A percentile compares a stretch with the other conserved stretches of the same genome.
Evolutionary conservation across 352 stramenopile species (phyloP).

Genomic region (Phytophthora fragariae): DNA sequence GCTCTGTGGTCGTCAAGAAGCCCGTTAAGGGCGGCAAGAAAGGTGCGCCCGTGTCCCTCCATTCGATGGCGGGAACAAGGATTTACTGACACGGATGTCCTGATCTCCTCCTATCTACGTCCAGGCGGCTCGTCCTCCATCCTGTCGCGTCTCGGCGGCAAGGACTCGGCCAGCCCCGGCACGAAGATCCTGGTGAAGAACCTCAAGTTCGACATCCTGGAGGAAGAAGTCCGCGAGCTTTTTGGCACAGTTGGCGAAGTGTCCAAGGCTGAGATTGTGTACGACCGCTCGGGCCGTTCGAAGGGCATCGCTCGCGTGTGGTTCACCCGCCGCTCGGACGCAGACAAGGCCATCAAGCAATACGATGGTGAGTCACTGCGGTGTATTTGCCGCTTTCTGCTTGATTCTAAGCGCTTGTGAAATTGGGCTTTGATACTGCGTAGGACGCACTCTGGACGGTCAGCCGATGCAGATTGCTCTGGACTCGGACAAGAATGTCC

Average conservation of each 20-base stretch:
- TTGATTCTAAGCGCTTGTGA: neutral
- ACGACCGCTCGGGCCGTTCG: slow-evolving; percentile 83
- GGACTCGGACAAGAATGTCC: slow-evolving; percentile 76
- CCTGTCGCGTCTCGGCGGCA: slow-evolving; percentile 70
- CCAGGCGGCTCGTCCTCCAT: slow-evolving; percentile 59
- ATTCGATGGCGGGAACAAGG: neutral
- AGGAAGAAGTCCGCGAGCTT: slow-evolving; percentile 84
- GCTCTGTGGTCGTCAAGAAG: slow-evolving; percentile 65
- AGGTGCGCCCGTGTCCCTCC: slow-evolving; percentile 39
- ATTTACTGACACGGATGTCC: slow-evolving; percentile 17
- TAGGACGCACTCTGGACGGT: slow-evolving; percentile 77
- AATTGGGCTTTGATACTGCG: too few relatives aligned
- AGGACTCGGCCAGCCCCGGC: slow-evolving; percentile 45
- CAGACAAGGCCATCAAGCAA: slow-evolving; percentile 86
- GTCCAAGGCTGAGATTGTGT: slow-evolving; percentile 82
- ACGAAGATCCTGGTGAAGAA: slow-evolving; percentile 88
- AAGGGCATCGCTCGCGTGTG: slow-evolving; percentile 84
- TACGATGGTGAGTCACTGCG: slow-evolving; percentile 62
- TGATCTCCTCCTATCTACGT: slow-evolving; percentile 3
- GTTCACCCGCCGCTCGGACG: slow-evolving; percentile 71
- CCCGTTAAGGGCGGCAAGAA: slow-evolving; percentile 61
- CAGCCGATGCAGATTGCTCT: slow-evolving; percentile 81
- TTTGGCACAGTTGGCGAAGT: slow-evolving; percentile 83
- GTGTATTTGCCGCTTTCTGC: neutral
- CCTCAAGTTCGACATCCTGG: slow-evolving; percentile 85